phyloP scores from a whole-genome alignment of 176 grass and related monocot genomes.

The Paspalum notatum region DNA sequence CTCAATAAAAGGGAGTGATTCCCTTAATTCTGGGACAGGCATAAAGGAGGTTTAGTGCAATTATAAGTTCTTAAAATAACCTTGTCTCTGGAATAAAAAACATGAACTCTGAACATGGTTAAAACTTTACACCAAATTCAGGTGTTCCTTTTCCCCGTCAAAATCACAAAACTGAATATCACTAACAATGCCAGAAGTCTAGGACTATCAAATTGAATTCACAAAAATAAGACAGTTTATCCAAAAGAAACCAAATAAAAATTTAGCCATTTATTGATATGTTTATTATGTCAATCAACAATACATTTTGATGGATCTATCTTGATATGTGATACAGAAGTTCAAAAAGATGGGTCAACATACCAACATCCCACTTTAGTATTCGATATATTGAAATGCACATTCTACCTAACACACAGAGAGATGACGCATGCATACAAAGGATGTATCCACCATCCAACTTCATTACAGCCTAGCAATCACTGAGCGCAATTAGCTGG shows the following conservation, averaged over 20 bases:
- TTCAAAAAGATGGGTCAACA: constrained; percentile 11
- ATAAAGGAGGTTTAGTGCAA: background rate
- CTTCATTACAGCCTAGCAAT: constrained; percentile 47
- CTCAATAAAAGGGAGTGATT: background rate
- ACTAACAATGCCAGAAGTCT: background rate
- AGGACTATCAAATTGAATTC: background rate
- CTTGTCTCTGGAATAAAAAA: background rate
- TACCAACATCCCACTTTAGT: constrained; percentile 11
- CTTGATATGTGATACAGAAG: constrained; percentile 18
- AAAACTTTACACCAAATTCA: background rate
- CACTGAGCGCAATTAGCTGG: constrained; percentile 74
- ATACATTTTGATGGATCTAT: constrained; percentile 46
- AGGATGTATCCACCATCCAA: constrained; percentile 1
- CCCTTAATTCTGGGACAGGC: background rate
- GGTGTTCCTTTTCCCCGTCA: background rate
- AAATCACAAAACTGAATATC: background rate
- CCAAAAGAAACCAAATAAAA: background rate
- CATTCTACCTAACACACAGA: constrained; percentile 15
- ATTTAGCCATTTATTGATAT: constrained; percentile 29
- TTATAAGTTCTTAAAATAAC: background rate
- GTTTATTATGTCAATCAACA: constrained; percentile 37
- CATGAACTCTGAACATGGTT: background rate
- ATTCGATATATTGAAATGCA: constrained; percentile 23
- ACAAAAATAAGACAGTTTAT: background rate
- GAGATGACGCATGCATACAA: constrained; percentile 7